Evolutionary conservation across 2,329 filamentous ascomycete genomes (phyloP), one percentile per base, ranked within the genome.

Genomic region (Penicillium sp.): DNA sequence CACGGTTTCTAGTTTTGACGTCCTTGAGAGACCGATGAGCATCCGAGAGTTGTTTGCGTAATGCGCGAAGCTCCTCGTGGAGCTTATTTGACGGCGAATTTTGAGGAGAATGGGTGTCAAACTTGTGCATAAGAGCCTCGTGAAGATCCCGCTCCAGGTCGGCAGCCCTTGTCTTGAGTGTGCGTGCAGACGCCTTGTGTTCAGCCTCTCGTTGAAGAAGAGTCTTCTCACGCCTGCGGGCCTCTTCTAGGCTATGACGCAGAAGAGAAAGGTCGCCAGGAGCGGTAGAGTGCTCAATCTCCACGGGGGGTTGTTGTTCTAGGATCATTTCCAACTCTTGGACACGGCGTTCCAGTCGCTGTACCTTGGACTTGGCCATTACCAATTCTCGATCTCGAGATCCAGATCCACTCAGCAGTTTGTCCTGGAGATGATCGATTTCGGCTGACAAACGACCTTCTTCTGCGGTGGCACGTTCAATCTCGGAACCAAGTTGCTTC

Each of bases 81-180:
- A 64, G 47, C 45, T 62, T 64, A 31, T 60, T 54, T 12, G 62
- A 60, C 11, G 65, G 59, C 40, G 77, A 72, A 1, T 75, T 75
- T n/a, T 70, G 69, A 32, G n/a, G n/a, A n/a, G 75, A 76, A 2
- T 71, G 65, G 15, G 62, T 67, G 18, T 71, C 70, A 12, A 73
- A 73, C 27, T 79, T 70, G 15, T 65, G 66, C 41, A 71, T 66
- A 35, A 69, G 62, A 4, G 75, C 71, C 41, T 87, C 79, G 48
- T 84, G 80, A 3, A 82, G 69, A 41, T 82, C 76, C 27, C 75
- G 74, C 56, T 86, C 82, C 11, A 87, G 71, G 23, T 84, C 77
- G 2, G 74, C 68, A 32, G 86, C 73, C 40, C 81, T 75, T 32
- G 74, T 72, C 58, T 82, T 84, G 41, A 84, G 73, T 13, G 70